These are phyloP conservation scores for Cicer pinnatifidum DNA, from an alignment of 306 rosid genomes.

Conservation along the genomic window DNA sequence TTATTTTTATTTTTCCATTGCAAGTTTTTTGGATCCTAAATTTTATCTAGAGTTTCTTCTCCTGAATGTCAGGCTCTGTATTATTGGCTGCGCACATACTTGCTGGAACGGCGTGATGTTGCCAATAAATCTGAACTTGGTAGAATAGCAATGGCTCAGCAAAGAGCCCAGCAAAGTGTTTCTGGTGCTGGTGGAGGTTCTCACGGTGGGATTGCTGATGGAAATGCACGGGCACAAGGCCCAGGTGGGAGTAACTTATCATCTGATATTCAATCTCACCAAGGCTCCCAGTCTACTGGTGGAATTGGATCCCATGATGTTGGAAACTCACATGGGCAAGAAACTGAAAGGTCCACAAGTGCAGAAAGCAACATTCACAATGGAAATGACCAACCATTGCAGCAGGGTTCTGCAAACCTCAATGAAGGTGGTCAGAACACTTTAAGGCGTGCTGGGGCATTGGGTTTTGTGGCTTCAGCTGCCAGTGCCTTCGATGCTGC, in stretches of 20 bases:
- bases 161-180: slow-evolving; percentile 84
- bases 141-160: slow-evolving; percentile 92
- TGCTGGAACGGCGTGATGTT: slow-evolving; percentile 96
- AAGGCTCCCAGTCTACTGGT: slow-evolving; percentile 71
- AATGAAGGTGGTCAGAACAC: slow-evolving; percentile 85
- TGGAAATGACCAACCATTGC: slow-evolving; percentile 80
- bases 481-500: slow-evolving; percentile 99
- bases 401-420: slow-evolving; percentile 78
- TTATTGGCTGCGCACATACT: slow-evolving; percentile 98
- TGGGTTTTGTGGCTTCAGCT: slow-evolving; percentile 91
- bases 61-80: slow-evolving; percentile 77
- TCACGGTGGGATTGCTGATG: slow-evolving; percentile 82
- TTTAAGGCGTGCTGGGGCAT: slow-evolving; percentile 83
- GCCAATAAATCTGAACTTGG: slow-evolving; percentile 93
- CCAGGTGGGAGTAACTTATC: slow-evolving; percentile 66
- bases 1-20: slow-evolving; percentile 21
- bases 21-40: slow-evolving; percentile 23
- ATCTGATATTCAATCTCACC: slow-evolving; percentile 80
- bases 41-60: slow-evolving; percentile 43
- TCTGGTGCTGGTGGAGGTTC: slow-evolving; percentile 68
- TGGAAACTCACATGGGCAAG: slow-evolving; percentile 89
- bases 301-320: slow-evolving; percentile 91
- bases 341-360: slow-evolving; percentile 87
- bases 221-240: slow-evolving; percentile 77
- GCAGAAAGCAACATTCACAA: slow-evolving; percentile 74